Conservation (phyloP, 2,329 filamentous ascomycete species). For the Taxawa tesnikishii region DNA sequence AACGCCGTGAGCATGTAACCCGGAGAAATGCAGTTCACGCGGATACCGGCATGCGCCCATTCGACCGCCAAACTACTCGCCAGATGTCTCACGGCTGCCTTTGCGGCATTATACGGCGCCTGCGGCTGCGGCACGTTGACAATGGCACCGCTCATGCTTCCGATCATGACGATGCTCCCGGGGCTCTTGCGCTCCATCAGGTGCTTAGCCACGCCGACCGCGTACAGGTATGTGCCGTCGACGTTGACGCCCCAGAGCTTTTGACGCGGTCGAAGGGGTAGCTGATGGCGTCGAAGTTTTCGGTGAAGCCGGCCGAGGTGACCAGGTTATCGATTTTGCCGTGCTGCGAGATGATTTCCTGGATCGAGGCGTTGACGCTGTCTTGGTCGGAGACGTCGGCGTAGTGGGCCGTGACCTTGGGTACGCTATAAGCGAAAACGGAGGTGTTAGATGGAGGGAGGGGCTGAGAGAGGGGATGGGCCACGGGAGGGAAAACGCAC, state of each 20-base stretch:
- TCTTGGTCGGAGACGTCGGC: conserved; percentile 72
- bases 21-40: conserved; percentile 88
- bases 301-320: conserved; percentile 91
- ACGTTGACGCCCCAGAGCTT: conserved; percentile 95
- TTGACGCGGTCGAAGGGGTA: conserved; percentile 86
- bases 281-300: conserved; percentile 84
- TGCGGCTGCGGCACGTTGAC: conserved; percentile 95
- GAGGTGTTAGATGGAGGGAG: neutral
- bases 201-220: conserved; percentile 73
- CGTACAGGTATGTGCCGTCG: conserved; percentile 82
- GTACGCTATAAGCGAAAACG: conserved; percentile 37
- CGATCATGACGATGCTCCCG: conserved; percentile 89
- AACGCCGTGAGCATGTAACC: conserved; percentile 94
- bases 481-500: conserved; percentile 30
- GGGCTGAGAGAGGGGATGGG: conserved; percentile 1
- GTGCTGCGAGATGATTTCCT: conserved; percentile 55
- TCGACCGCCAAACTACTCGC: conserved; percentile 83
- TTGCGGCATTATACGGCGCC: conserved; percentile 83
- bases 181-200: conserved; percentile 67
- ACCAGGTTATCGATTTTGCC: conserved; percentile 83
- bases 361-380: conserved; percentile 63
- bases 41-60: conserved; percentile 78
- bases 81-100: conserved; percentile 82
- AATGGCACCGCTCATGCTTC: conserved; percentile 86
- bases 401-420: conserved; percentile 80